Evolutionary conservation across 495 filamentous ascomycete species (phyloP), one percentile per base, ranked within the genome.

Genomic region (Aspergillus campestris): DNA sequence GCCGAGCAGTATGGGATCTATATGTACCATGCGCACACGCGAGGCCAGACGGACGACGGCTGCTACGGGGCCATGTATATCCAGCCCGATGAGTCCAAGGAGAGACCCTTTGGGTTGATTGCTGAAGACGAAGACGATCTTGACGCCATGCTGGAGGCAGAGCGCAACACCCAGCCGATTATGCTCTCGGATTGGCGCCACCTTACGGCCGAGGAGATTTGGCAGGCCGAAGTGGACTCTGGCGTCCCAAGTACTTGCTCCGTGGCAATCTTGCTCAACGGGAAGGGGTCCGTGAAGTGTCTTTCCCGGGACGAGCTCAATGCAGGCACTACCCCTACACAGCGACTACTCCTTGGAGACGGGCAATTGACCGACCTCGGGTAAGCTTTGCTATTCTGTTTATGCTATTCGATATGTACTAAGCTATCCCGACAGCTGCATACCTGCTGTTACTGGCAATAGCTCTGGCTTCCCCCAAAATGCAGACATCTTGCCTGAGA

Each of bases 131-230:
- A 49, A 3, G 43, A 47, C 6, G 58, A 69, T 9, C 47, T 79
- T 2, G 38, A 52, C 2, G 70, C 70, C 0, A 74, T 83, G 48
- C 44, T 60, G 7, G 37, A 56, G 0, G 78, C 78, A 6, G 75
- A 72, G 41, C 39, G 47, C 0, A 58, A 66, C 18, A 66, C 71
- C 4, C 47, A 61, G 10, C 72, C 71, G 0, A 46, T 81, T 1
- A 27, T 81, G 34, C 44, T 82, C 6, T 73, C 75, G 3, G 79
- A 83, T 45, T 79, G 73, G 72, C 66, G 63, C 34, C 65, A 73
- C 41, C 58, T 69, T 24, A 75, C 70, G 0, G 75, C 74, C 0
- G 52, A 65, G 30, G 60, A 77, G 34, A 57, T 70, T 13, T 63
- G 62, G 60, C 38, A 49, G 34, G 56, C 57, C 3, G 56, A 72